phyloP scores from a whole-genome alignment of 2,329 filamentous ascomycete species.

The Neonectria punicea region DNA sequence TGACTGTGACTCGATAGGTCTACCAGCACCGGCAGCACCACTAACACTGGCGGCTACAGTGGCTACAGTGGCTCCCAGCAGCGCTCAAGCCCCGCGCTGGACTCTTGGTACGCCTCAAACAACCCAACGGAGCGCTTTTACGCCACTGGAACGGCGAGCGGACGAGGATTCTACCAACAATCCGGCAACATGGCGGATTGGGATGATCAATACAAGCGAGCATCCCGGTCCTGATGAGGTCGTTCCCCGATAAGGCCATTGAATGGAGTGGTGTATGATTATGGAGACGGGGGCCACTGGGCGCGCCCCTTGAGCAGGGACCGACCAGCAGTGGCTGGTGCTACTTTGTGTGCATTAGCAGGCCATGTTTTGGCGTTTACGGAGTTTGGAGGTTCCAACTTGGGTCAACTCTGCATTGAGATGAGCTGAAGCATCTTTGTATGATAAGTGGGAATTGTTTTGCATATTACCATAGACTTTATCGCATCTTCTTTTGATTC shows the following conservation, averaged over 20 bases:
- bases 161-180: constrained; percentile 17
- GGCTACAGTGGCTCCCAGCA: constrained; percentile 14
- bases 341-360: not conserved
- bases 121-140: constrained; percentile 29
- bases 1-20: not conserved
- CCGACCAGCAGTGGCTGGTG: not conserved
- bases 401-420: not conserved
- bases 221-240: not conserved
- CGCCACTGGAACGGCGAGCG: constrained; percentile 25
- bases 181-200: constrained; percentile 28
- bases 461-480: not conserved
- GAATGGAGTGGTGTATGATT: not conserved
- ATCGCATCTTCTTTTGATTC: not conserved
- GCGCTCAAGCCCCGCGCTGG: constrained; percentile 13
- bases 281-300: not conserved
- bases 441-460: not conserved
- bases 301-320: not conserved
- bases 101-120: constrained; percentile 20
- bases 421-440: not conserved
- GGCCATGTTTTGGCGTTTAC: not conserved
- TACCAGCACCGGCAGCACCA: constrained; percentile 9
- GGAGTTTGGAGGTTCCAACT: not conserved
- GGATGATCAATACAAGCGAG: constrained; percentile 14
- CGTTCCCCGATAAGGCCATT: not conserved
- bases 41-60: constrained; percentile 27